phyloP scores from a whole-genome alignment of 768 basidiomycete genomes.

The Filobasidium floriforme region DNA sequence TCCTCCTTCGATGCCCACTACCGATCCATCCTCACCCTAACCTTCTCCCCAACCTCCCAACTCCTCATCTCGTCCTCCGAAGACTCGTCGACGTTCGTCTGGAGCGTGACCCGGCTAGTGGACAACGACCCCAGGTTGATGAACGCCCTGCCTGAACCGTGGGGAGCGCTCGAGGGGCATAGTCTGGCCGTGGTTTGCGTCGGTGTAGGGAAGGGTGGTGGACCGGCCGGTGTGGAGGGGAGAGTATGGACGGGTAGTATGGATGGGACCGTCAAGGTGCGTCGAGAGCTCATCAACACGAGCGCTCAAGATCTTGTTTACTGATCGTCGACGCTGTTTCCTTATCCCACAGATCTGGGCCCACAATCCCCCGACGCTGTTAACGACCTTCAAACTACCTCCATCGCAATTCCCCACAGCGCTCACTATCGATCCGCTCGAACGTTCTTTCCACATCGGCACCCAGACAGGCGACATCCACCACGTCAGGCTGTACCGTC shows the following conservation, averaged over 20 bases:
- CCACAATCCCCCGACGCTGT: slow-evolving; percentile 56
- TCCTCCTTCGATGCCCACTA: slow-evolving; percentile 94
- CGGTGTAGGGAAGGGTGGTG: slow-evolving; percentile 61
- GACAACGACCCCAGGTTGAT: slow-evolving; percentile 30
- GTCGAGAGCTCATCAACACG: background rate
- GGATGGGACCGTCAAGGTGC: slow-evolving; percentile 86
- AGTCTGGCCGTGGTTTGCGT: slow-evolving; percentile 82
- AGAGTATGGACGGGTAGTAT: slow-evolving; percentile 70
- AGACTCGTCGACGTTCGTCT: slow-evolving; percentile 80
- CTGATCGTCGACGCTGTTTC: background rate
- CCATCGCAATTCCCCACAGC: slow-evolving; percentile 55
- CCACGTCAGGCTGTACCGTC: slow-evolving; percentile 68
- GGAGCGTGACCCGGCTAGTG: slow-evolving; percentile 59
- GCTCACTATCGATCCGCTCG: slow-evolving; percentile 71
- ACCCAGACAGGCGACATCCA: slow-evolving; percentile 67
- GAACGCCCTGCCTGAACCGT: slow-evolving; percentile 57
- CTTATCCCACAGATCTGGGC: slow-evolving; percentile 29
- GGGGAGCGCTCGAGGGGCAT: slow-evolving; percentile 77
- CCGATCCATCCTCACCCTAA: slow-evolving; percentile 71
- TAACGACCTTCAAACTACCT: slow-evolving; percentile 84
- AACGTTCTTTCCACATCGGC: slow-evolving; percentile 81
- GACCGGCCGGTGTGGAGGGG: slow-evolving; percentile 58
- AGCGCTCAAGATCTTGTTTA: too few relatives aligned
- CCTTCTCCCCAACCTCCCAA: slow-evolving; percentile 73
- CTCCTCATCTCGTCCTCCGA: slow-evolving; percentile 79